These are phyloP conservation scores for Hypoxylon sp. DNA, from an alignment of 2,329 filamentous ascomycete genomes.

Conservation along the genomic window DNA sequence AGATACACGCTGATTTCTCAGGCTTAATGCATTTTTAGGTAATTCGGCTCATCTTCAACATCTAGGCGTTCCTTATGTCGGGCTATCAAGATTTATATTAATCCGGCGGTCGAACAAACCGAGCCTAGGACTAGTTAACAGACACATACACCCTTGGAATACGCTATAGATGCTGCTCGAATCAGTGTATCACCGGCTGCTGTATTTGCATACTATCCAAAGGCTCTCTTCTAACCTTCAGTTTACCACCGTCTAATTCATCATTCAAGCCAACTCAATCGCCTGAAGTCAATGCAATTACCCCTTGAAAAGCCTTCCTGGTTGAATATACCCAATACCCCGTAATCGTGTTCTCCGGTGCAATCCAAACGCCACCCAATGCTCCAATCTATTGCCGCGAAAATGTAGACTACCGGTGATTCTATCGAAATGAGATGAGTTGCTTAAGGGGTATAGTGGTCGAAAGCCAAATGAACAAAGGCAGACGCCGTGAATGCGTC, in stretches of 20 bases:
- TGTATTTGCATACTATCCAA: constrained; percentile 11
- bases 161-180: background rate
- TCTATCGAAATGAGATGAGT: constrained; percentile 1
- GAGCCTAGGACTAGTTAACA: too few relatives aligned
- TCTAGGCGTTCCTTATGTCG: too few relatives aligned
- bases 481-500: background rate
- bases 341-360: background rate
- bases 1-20: too few relatives aligned
- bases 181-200: background rate
- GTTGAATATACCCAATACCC: background rate
- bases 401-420: background rate
- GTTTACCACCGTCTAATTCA: background rate
- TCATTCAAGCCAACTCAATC: background rate
- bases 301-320: background rate
- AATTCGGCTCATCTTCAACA: too few relatives aligned
- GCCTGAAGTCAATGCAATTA: background rate
- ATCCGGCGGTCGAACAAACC: too few relatives aligned
- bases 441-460: constrained; percentile 30
- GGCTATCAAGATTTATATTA: too few relatives aligned
- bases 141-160: too few relatives aligned
- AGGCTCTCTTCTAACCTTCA: background rate
- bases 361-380: constrained; percentile 28
- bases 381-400: background rate
- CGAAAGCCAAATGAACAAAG: constrained; percentile 10
- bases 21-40: too few relatives aligned